Conservation (phyloP, 345 rosid genomes). For the Rhizophora apiculata region DNA sequence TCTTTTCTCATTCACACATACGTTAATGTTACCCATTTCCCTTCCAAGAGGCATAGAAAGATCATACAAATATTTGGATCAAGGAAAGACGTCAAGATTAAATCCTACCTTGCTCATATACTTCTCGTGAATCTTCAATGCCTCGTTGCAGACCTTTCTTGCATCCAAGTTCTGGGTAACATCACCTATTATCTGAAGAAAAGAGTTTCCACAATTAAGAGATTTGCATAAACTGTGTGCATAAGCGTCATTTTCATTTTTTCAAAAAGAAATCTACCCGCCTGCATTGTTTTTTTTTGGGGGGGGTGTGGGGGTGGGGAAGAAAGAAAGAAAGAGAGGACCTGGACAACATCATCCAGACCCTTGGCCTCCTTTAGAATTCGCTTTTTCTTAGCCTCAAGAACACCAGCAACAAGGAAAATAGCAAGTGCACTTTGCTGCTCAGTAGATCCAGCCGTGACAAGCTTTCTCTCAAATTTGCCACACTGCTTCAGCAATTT, state of each 20-base stretch:
- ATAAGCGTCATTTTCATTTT: background rate
- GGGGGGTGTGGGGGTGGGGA: background rate
- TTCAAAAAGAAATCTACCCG: background rate
- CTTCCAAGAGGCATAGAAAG: background rate
- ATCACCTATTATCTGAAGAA: slow-evolving; percentile 68
- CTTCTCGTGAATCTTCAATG: slow-evolving; percentile 77
- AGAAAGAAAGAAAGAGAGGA: slow-evolving; percentile 22
- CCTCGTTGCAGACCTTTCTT: slow-evolving; percentile 71
- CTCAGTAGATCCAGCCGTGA: slow-evolving; percentile 48
- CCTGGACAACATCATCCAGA: slow-evolving; percentile 86
- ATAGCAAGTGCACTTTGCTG: slow-evolving; percentile 59
- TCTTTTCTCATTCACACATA: no score
- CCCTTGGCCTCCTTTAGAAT: slow-evolving; percentile 87
- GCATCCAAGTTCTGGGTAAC: slow-evolving; percentile 75
- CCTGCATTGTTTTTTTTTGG: background rate
- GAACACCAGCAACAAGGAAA: slow-evolving; percentile 85
- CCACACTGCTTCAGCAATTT: slow-evolving; percentile 75
- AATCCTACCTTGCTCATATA: slow-evolving; percentile 62
- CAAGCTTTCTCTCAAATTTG: slow-evolving; percentile 66
- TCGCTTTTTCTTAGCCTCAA: slow-evolving; percentile 77
- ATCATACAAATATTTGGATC: no score
- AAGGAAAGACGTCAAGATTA: background rate
- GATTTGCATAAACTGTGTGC: slow-evolving; percentile 1
- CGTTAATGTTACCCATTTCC: background rate
- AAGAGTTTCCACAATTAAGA: slow-evolving; percentile 9